phyloP scores from a whole-genome alignment of 352 stramenopile species.

The Phytopythium kandeliae region DNA sequence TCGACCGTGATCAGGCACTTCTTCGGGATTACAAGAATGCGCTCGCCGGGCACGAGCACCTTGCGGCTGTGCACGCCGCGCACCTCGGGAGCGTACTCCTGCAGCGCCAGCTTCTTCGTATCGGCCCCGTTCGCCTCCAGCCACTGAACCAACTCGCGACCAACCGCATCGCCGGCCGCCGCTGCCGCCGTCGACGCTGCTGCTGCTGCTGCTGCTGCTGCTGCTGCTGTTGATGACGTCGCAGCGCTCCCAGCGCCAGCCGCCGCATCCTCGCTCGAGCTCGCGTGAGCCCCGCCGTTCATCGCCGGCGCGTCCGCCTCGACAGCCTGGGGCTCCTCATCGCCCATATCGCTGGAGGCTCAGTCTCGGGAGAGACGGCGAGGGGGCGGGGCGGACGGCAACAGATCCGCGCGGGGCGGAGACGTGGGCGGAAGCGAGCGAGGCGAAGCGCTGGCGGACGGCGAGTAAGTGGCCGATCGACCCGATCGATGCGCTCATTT shows the following conservation, averaged over 20 bases:
- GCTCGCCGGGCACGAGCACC: slow-evolving; percentile 80
- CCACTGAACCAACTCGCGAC: slow-evolving; percentile 70
- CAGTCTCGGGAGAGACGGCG: not conserved
- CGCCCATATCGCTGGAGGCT: not conserved
- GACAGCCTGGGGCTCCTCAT: not conserved
- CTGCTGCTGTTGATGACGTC: not conserved
- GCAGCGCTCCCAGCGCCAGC: not conserved
- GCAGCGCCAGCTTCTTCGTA: slow-evolving; percentile 67
- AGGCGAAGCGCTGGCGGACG: not conserved
- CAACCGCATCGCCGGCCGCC: slow-evolving; percentile 30
- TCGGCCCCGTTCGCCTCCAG: slow-evolving; percentile 68
- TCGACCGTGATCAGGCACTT: slow-evolving; percentile 99
- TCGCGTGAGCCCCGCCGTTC: not conserved
- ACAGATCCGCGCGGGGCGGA: not conserved
- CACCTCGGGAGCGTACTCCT: slow-evolving; percentile 91
- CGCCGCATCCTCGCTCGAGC: not conserved
- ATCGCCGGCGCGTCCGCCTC: not conserved
- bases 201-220: not conserved
- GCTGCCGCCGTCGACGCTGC: not conserved
- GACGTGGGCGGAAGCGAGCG: not conserved
- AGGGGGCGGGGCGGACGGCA: not conserved
- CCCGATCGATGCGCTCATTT: not conserved
- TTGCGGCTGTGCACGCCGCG: slow-evolving; percentile 90
- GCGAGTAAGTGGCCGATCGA: not conserved
- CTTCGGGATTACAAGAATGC: slow-evolving; percentile 89